Evolutionary conservation across 805 yeast species (phyloP), one percentile per base, ranked within the genome.

Genomic region (Wickerhamiella bombiphila): DNA sequence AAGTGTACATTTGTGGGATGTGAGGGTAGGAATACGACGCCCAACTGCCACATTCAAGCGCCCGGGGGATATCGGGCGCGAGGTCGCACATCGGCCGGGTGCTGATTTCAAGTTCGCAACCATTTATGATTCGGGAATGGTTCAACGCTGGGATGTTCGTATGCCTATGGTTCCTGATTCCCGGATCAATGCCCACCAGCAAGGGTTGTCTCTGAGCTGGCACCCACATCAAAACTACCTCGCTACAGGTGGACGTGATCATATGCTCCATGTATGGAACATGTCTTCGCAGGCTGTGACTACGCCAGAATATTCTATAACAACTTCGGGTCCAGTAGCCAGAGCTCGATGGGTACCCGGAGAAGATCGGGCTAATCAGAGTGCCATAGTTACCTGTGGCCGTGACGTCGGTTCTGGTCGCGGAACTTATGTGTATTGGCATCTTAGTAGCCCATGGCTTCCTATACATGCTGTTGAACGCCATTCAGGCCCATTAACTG

Each of bases 241-340:
- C 16, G 76, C 77, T 4, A 81, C 94, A 16, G 96, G 96, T 13
- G 98, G 98, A 5, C 67, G 96, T 49, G 98, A 91, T 57, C 77
- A 79, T 37, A 76, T 75, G 47, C 64, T 80, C 25, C 82, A 80
- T 43, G 73, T 80, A 3, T 82, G 93, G 88, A 77, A 70, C 49
- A 60, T 73, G 68, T 52, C 56, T 8, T 47, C 60, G 1, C 67
- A 59, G 16, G 51, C 38, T 15, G 49, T 42, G 40, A 66, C 59
- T 3, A 94, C 96, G 0, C 50, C 50, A 3, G 88, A 81, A 24
- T 69, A 70, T 46, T 75, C 75, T 11, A 68, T 88, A 11, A 68
- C 70, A 45, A 73, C 93, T 1, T 75, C 91, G 6, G 78, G 78
- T 13, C 80, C 94, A 0, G 78, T 88, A 1, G 72, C 78, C 47